These are phyloP conservation scores for Xylariales sp. DNA, from an alignment of 2,329 filamentous ascomycete species.

Conservation along the genomic window DNA sequence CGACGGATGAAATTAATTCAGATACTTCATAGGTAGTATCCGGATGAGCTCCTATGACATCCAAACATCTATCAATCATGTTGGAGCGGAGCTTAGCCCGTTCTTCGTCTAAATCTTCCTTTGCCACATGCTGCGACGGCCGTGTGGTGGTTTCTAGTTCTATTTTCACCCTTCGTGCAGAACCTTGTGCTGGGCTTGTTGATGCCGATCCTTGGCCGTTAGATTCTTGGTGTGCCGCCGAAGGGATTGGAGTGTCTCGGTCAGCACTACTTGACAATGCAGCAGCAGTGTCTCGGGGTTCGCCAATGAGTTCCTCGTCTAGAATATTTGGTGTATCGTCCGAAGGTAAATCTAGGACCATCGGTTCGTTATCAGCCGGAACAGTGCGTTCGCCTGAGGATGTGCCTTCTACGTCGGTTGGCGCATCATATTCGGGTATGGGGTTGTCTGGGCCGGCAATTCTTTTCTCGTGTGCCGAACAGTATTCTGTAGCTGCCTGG, in stretches of 20 bases:
- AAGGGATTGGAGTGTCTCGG: constrained; percentile 41
- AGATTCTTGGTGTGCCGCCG: constrained; percentile 43
- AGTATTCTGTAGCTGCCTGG: constrained; percentile 77
- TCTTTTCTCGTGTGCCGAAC: constrained; percentile 69
- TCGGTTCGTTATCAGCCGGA: constrained; percentile 41
- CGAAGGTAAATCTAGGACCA: constrained; percentile 46
- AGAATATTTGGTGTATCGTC: constrained; percentile 42
- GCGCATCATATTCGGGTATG: constrained; percentile 69
- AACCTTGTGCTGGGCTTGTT: constrained; percentile 39
- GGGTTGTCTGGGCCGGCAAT: constrained; percentile 72
- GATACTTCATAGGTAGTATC: constrained; percentile 90
- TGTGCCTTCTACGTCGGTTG: constrained; percentile 49
- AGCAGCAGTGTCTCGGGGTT: constrained; percentile 38
- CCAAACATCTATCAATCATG: constrained; percentile 88
- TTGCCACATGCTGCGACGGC: constrained; percentile 61
- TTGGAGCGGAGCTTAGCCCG: constrained; percentile 78
- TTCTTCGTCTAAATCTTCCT: constrained; percentile 83
- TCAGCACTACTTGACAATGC: constrained; percentile 36
- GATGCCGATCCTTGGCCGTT: constrained; percentile 43
- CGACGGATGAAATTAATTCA: constrained; percentile 83
- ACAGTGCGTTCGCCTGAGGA: constrained; percentile 42
- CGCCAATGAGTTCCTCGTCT: constrained; percentile 45
- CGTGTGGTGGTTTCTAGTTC: constrained; percentile 37
- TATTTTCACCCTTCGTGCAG: constrained; percentile 36
- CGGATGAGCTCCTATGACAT: constrained; percentile 88